These are phyloP conservation scores for Bisporella sp. DNA, from an alignment of 2,329 filamentous ascomycete genomes.

Conservation along the genomic window DNA sequence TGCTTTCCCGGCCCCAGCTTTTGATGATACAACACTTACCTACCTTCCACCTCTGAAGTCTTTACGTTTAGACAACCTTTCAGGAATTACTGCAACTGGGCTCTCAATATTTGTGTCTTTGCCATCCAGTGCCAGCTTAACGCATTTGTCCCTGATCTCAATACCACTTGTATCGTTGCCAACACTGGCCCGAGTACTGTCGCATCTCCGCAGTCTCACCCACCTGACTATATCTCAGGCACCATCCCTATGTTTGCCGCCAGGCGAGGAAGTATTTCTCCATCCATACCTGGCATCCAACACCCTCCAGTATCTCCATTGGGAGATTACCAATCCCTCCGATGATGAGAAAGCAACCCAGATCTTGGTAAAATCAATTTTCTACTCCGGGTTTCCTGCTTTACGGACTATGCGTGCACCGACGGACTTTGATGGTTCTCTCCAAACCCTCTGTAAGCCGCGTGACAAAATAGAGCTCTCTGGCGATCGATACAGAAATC, in stretches of 20 bases:
- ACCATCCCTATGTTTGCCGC: conserved; percentile 46
- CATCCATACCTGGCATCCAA: conserved; percentile 56
- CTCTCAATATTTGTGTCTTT: conserved; percentile 50
- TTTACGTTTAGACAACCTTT: conserved; percentile 47
- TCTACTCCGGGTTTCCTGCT: conserved; percentile 52
- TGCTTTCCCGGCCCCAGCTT: conserved; percentile 46
- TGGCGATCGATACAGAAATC: conserved; percentile 19
- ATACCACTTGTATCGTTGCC: conserved; percentile 49
- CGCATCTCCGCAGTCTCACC: conserved; percentile 42
- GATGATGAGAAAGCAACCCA: conserved; percentile 45
- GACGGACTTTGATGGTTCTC: conserved; percentile 60
- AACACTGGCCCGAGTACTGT: conserved; percentile 50
- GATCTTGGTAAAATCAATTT: conserved; percentile 58
- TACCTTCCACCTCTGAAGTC: conserved; percentile 47
- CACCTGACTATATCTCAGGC: conserved; percentile 49
- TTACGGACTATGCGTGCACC: conserved; percentile 56
- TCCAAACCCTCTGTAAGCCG: conserved; percentile 59
- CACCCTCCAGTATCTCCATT: conserved; percentile 49
- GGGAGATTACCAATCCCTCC: conserved; percentile 44
- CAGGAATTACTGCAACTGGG: conserved; percentile 48
- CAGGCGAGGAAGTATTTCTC: conserved; percentile 50
- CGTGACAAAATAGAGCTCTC: conserved; percentile 21
- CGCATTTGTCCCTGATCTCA: conserved; percentile 47
- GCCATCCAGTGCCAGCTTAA: conserved; percentile 37
- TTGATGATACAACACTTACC: conserved; percentile 49